Base-by-base conservation (phyloP, 495 filamentous ascomycete species). In the Penicillium cinerascens region DNA sequence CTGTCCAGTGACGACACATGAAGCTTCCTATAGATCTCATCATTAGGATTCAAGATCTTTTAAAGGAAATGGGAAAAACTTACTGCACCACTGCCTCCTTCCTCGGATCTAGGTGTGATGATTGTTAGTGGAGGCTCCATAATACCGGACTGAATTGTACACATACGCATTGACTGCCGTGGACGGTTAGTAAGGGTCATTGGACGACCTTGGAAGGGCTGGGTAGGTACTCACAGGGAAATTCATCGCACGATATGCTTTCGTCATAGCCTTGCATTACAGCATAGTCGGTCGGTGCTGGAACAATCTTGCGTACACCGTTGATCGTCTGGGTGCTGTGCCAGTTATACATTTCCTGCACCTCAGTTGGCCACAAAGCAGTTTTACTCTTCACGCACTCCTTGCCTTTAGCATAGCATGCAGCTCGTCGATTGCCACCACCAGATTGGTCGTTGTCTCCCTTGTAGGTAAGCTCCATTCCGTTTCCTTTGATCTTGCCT, bases 181-280 rank as follows among this genome's bases (percentile, higher is more conserved):
- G 13, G 36, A 15, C 36, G 3, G 4, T 38, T 13, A 40, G 36
- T 16, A 7, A 48, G 25, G 25, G 4, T 29, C n/a, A n/a, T n/a
- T n/a, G n/a, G n/a, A n/a, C n/a, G n/a, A n/a, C n/a, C n/a, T n/a
- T n/a, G n/a, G n/a, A n/a, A n/a, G n/a, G n/a, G n/a, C n/a, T n/a
- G n/a, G n/a, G n/a, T n/a, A n/a, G n/a, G n/a, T 8, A 51, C 49
- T 44, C 17, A 51, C 49, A 51, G 38, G 49, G 49, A 15, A 51
- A 51, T 20, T 51, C 49, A 27, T 51, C 49, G 21, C 49, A 51
- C 2, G 49, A 51, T 11, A 51, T 44, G 23, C 18, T 26, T 15
- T 51, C 38, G 16, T 16, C 39, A 16, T 9, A 51, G 11, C 47
- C 47, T 1, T 3, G 13, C 47, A 42, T 42, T 42, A 16, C 17